phyloP scores from a whole-genome alignment of 1,284 basidiomycete species.

The Ceratobasidium sp. region DNA sequence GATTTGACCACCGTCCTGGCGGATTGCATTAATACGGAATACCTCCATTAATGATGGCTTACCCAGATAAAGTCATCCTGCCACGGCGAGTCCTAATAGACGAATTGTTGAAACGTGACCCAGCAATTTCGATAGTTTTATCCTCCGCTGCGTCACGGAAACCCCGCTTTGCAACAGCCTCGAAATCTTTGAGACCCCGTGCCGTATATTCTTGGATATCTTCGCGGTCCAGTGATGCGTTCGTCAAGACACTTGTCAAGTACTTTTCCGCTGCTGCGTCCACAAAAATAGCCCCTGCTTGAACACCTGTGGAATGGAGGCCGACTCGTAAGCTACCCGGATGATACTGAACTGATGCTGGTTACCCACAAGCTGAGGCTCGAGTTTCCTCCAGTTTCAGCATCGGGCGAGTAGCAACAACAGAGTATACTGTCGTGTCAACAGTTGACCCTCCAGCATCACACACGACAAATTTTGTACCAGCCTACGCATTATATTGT shows the following conservation, averaged over 20 bases:
- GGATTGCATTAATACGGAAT: neutral
- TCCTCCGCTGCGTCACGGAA: conserved; percentile 26
- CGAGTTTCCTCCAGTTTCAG: conserved; percentile 42
- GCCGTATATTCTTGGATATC: conserved; percentile 36
- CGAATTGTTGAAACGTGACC: conserved; percentile 28
- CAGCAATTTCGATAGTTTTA: conserved; percentile 31
- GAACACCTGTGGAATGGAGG: conserved; percentile 32
- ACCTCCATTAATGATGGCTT: neutral
- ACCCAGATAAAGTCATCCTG: conserved; percentile 36
- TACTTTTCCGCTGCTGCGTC: conserved; percentile 24
- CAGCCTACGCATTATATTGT: neutral
- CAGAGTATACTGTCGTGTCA: conserved; percentile 48
- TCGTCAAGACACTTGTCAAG: neutral
- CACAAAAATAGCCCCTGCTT: conserved; percentile 47
- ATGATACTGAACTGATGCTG: neutral
- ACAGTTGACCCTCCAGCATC: conserved; percentile 50
- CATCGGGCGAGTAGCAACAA: conserved; percentile 11
- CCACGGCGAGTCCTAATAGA: conserved; percentile 29
- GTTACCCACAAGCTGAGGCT: conserved; percentile 36
- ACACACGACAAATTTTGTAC: conserved; percentile 47
- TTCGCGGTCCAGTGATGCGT: conserved; percentile 3
- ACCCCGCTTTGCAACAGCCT: conserved; percentile 29
- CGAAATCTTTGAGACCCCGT: conserved; percentile 38
- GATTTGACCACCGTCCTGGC: conserved; percentile 25
- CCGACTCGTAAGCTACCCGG: neutral